phyloP scores from a whole-genome alignment of 2,329 filamentous ascomycete species.

The Pseudocercospora pini-densiflorae region DNA sequence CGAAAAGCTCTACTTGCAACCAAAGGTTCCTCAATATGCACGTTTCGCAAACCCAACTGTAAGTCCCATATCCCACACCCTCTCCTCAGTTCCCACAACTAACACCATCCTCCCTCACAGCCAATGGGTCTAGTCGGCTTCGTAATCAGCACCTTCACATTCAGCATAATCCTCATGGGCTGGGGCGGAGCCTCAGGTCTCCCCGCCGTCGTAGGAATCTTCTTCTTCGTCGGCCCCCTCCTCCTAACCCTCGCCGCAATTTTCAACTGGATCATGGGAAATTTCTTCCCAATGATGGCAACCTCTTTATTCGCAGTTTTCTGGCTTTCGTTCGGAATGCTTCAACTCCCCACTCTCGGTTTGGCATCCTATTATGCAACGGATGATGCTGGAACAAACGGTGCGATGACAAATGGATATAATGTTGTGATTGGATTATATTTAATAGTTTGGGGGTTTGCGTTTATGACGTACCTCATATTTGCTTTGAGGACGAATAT shows the following conservation, averaged over 20 bases:
- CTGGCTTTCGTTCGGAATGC: slow-evolving; percentile 58
- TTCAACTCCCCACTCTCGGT: slow-evolving; percentile 56
- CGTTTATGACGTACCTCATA: slow-evolving; percentile 56
- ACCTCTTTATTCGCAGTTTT: slow-evolving; percentile 58
- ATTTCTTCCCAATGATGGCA: slow-evolving; percentile 48
- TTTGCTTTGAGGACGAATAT: slow-evolving; percentile 58
- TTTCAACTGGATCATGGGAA: slow-evolving; percentile 59
- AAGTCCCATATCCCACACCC: background rate
- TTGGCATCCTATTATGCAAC: slow-evolving; percentile 51
- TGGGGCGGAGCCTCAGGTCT: slow-evolving; percentile 46
- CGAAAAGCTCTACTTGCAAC: slow-evolving; percentile 38
- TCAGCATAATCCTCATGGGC: slow-evolving; percentile 46
- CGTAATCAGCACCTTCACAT: slow-evolving; percentile 47
- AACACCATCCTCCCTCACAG: background rate
- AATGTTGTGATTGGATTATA: slow-evolving; percentile 57
- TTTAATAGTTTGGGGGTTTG: slow-evolving; percentile 59
- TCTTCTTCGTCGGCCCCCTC: slow-evolving; percentile 54
- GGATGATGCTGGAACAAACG: slow-evolving; percentile 49
- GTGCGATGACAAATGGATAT: slow-evolving; percentile 49
- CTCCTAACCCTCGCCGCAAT: slow-evolving; percentile 54
- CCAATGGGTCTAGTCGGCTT: slow-evolving; percentile 41
- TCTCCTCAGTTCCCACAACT: background rate
- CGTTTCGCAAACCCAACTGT: slow-evolving; percentile 36
- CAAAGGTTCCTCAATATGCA: slow-evolving; percentile 34
- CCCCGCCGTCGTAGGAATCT: slow-evolving; percentile 44